A percentile compares a stretch with the other conserved stretches of the same genome.
Conservation (phyloP, 164 flowering plant species). For the Chimonanthus salicifolius region DNA sequence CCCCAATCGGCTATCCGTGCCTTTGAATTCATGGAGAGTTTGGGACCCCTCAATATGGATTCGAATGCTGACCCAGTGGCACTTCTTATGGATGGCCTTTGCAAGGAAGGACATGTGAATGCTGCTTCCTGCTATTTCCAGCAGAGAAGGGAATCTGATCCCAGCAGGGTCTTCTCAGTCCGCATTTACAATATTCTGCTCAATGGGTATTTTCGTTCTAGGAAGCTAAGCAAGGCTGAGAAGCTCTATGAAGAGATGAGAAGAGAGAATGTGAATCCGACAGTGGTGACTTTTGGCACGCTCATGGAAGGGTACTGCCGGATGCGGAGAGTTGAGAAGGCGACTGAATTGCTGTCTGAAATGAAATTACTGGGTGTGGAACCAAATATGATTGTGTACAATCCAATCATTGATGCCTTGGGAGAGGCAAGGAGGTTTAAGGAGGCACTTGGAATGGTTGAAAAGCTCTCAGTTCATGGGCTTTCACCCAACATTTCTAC, state of each 20-base stretch:
- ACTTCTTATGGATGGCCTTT: conserved; percentile 62
- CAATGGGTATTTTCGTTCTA: conserved; percentile 65
- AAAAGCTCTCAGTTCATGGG: conserved; percentile 46
- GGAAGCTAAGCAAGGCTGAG: conserved; percentile 63
- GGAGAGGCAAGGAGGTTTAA: conserved; percentile 66
- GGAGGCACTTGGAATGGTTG: conserved; percentile 48
- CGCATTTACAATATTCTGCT: conserved; percentile 60
- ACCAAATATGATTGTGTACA: conserved; percentile 57
- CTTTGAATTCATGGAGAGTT: conserved; percentile 41
- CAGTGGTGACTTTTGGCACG: conserved; percentile 73
- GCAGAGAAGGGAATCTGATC: conserved; percentile 22
- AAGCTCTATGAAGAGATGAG: conserved; percentile 54
- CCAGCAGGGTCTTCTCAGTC: conserved; percentile 13
- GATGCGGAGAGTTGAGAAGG: conserved; percentile 57
- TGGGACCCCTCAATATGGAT: conserved; percentile 17
- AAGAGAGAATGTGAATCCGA: conserved; percentile 33
- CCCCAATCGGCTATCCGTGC: conserved; percentile 47
- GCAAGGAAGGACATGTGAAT: conserved; percentile 71
- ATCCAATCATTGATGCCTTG: conserved; percentile 71
- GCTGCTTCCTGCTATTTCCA: conserved; percentile 47
- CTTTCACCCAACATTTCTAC: conserved; percentile 65
- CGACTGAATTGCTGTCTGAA: conserved; percentile 55
- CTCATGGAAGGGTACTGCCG: conserved; percentile 80
- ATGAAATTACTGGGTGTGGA: conserved; percentile 61
- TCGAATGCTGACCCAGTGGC: conserved; percentile 36